phyloP scores from a whole-genome alignment of 768 basidiomycete species.

The Kwoniella dendrophila region DNA sequence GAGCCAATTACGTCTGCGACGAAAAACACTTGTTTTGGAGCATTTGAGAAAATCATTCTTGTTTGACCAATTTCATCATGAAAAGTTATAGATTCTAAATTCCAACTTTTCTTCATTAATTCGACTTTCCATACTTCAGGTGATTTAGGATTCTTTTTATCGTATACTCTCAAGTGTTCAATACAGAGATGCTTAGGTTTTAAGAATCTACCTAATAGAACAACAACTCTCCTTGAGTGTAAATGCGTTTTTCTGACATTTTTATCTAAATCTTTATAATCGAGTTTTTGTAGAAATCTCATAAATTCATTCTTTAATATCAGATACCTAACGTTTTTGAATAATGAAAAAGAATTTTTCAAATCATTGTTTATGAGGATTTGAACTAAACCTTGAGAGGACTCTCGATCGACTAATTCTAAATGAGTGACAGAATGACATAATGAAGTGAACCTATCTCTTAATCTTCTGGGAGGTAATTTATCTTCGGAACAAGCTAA shows the following conservation, averaged over 20 bases:
- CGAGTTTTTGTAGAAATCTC: slow-evolving; percentile 7
- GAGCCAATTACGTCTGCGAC: too few relatives aligned
- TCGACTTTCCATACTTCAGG: slow-evolving; percentile 13
- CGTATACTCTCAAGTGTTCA: slow-evolving; percentile 1
- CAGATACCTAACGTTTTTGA: slow-evolving; percentile 3
- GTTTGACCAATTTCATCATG: slow-evolving; percentile 1
- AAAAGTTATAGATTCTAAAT: slow-evolving; percentile 1
- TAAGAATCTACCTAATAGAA: not conserved
- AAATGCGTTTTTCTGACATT: not conserved
- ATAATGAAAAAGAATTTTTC: not conserved
- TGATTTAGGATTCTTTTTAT: slow-evolving; percentile 5
- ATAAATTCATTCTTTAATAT: slow-evolving; percentile 2
- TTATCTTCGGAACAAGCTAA: not conserved
- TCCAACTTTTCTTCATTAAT: slow-evolving; percentile 6
- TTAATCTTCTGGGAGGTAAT: not conserved
- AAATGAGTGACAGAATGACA: slow-evolving; percentile 1
- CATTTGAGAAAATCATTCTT: not conserved
- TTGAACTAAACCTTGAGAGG: not conserved
- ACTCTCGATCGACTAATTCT: not conserved
- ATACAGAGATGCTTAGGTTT: slow-evolving; percentile 12
- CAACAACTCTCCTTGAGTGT: not conserved
- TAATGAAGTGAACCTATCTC: not conserved
- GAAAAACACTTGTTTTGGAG: not conserved
- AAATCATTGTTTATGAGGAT: not conserved
- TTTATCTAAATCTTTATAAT: not conserved